Evolutionary conservation across 1,139 yeast genomes (phyloP), one percentile per base, ranked within the genome.

Genomic region (Blastobotrys persicus): DNA sequence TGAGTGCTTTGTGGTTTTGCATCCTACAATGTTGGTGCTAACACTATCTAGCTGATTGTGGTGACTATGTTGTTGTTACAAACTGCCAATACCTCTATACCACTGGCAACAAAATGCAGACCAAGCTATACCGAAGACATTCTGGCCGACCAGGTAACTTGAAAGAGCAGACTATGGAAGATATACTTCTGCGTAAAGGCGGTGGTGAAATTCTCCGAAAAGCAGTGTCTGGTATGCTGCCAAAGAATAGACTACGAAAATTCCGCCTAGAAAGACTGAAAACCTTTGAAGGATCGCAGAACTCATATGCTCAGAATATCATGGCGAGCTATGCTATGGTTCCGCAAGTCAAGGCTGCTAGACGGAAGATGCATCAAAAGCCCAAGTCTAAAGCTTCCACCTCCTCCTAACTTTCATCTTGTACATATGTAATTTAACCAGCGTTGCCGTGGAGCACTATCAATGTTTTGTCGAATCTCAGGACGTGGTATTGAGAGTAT

Each of bases 211-310:
- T 89, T 16, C 72, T 92, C 59, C 79, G 71, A 61, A 80, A 86
- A 62, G 98, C 98, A 0, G 98, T 92, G 6, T 84, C 88, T 57
- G 95, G 95, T 52, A 92, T 92, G 99, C 76, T 92, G 51, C 98
- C 98, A 38, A 89, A 88, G 71, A 91, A 92, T 68, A 82, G 84
- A 63, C 79, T 85, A 57, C 80, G 98, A 67, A 80, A 85, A 62
- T 74, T 76, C 26, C 80, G 98, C 66, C 70, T 92, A 65, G 94
- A 82, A 43, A 80, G 99, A 64, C 75, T 92, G 56, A 89, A 88
- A 71, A 79, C 88, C 0, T 87, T 78, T 66, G 98, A 94, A 62
- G 96, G 95, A 33, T 82, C 88, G 51, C 86, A 84, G 51, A 88
- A 88, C 67, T 97, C 97, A 17, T 91, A 88, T 66, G 81, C 79